Base-by-base conservation (phyloP, 208 protist genomes). In the Strigomonas galati region DNA sequence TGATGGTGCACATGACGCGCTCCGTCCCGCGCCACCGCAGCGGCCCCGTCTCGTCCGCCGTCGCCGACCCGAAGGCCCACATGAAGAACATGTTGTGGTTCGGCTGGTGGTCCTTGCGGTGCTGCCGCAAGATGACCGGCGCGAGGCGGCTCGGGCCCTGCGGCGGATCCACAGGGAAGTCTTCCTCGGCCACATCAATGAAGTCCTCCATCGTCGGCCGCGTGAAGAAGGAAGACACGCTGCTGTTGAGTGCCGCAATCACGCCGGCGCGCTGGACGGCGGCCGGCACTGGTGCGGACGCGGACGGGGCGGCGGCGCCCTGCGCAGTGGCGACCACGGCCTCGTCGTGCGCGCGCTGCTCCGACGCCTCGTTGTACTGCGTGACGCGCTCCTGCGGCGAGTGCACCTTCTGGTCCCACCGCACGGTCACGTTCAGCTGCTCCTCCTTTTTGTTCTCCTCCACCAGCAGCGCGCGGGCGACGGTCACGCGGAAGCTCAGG, bases 1-100 rank as follows among this genome's bases (percentile, higher is more conserved):
- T 84, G n/a, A 93, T 74, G 21, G 82, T 89, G 72, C 84, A 91
- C 46, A 93, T 65, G 28, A 93, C 82, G n/a, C 69, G 77, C 48
- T 93, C 87, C 17, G 69, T 28, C 2, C 87, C 87, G 21, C 58
- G 31, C 87, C 87, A 93, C 24, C 55, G 10, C 12, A 83, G 55
- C 17, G 71, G 59, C 31, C 61, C 55, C 17, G 71, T n/a, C 0
- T n/a, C 37, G 40, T 43, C 23, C 9, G 35, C 9, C 14, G 28
- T 23, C 32, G 9, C 37, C 40, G 17, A 64, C 0, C 87, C 87
- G 17, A 63, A 40, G 15, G 84, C 84, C 84, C 84, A 93, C 79
- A 89, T 84, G 49, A 93, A 61, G 64, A 72, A 91, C 79, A 93
- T 84, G 61, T 79, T 82, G 19, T 75, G 76, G 65, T 78, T 84